Conservation (phyloP, 208 protist genomes). For the Acanthamoeba royreba region DNA sequence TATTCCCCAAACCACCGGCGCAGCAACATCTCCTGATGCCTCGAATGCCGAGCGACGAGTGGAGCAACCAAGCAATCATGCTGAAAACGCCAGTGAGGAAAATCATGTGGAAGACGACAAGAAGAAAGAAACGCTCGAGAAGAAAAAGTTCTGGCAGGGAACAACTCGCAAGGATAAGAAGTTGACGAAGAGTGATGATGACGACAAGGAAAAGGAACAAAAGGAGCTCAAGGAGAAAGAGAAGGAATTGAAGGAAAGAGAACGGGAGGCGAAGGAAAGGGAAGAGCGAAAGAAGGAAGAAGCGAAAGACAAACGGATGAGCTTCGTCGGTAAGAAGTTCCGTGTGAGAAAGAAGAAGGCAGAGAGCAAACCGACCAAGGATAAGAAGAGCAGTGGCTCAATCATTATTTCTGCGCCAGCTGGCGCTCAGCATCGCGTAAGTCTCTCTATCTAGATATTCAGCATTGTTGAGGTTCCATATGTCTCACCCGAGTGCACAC, state of each 20-base stretch:
- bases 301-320: neutral
- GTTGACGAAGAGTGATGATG: neutral
- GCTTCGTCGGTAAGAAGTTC: constrained; percentile 22
- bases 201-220: neutral
- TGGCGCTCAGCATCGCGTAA: constrained; percentile 1
- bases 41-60: neutral
- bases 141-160: neutral
- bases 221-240: constrained; percentile 17
- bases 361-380: neutral
- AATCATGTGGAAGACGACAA: neutral
- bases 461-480: neutral
- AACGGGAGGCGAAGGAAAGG: neutral
- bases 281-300: neutral
- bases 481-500: neutral
- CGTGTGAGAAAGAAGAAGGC: constrained; percentile 35
- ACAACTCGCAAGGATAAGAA: neutral
- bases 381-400: constrained; percentile 4
- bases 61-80: neutral
- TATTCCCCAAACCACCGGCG: too few species aligned
- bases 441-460: neutral
- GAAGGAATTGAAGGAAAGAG: neutral
- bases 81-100: neutral
- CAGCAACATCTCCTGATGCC: too few species aligned
- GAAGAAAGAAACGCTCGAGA: neutral
- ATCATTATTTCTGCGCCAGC: constrained; percentile 19